Conservation (phyloP, 306 rosid species). For the Inga leiocalycina region DNA sequence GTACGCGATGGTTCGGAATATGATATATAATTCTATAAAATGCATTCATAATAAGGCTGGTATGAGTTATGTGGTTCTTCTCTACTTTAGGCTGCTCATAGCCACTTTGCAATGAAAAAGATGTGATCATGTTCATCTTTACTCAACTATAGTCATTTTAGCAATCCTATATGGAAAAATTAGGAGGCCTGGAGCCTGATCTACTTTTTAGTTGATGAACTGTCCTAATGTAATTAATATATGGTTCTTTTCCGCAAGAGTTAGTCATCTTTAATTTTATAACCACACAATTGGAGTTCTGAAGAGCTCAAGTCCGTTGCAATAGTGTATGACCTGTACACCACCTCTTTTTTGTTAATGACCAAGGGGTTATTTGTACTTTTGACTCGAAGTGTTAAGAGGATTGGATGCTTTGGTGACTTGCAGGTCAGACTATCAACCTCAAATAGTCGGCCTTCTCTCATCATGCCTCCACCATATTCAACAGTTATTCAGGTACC, state of each 20-base stretch:
- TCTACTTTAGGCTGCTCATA: conserved; percentile 12
- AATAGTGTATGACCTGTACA: conserved; percentile 1
- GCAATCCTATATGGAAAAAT: not conserved
- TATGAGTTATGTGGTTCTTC: conserved; percentile 9
- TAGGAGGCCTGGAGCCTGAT: not conserved
- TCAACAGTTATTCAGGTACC: conserved; percentile 86
- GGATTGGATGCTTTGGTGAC: conserved; percentile 12
- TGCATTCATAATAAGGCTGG: conserved; percentile 16
- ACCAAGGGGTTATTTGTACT: not conserved
- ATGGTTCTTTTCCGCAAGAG: not conserved
- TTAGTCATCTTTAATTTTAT: not conserved
- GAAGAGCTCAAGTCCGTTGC: conserved; percentile 18
- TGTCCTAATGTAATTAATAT: not conserved
- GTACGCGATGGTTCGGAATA: conserved; percentile 42
- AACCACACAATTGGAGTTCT: not conserved
- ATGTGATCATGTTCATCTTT: conserved; percentile 20
- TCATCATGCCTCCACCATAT: conserved; percentile 76
- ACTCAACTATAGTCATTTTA: not conserved
- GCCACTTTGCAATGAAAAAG: not conserved
- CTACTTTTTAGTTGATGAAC: not conserved
- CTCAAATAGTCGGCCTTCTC: conserved; percentile 44
- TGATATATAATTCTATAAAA: conserved; percentile 14
- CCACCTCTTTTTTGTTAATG: conserved; percentile 21
- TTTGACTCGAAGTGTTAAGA: conserved; percentile 8
- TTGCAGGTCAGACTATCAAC: conserved; percentile 71